Percentiles rank a stretch among this genome's conserved stretches.
phyloP scores from a whole-genome alignment of 768 basidiomycete species.

The Clavaria fumosa region DNA sequence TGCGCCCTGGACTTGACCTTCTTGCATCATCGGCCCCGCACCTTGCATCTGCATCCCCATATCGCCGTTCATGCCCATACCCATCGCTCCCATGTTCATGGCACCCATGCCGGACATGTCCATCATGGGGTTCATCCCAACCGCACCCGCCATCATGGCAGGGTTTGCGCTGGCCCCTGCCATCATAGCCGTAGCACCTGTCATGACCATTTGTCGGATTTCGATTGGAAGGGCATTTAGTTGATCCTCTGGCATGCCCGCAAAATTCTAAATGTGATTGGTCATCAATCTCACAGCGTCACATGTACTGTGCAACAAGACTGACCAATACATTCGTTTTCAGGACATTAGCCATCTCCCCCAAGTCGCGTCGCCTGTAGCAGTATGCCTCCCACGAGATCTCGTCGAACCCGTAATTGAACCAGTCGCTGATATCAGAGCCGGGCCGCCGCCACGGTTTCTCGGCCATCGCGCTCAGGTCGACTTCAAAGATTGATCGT shows the following conservation, averaged over 20 bases:
- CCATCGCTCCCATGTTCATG: constrained; percentile 35
- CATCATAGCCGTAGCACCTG: constrained; percentile 68
- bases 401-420: constrained; percentile 99
- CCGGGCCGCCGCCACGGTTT: constrained; percentile 90
- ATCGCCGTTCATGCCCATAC: constrained; percentile 51
- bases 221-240: constrained; percentile 65
- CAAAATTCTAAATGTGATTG: constrained; percentile 60
- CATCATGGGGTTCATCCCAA: constrained; percentile 42
- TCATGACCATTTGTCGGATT: constrained; percentile 77
- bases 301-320: too few relatives aligned
- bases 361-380: constrained; percentile 65
- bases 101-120: constrained; percentile 45
- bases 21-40: constrained; percentile 27
- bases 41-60: constrained; percentile 32
- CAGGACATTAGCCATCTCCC: constrained; percentile 64
- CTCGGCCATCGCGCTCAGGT: constrained; percentile 54
- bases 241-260: constrained; percentile 72
- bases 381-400: constrained; percentile 90
- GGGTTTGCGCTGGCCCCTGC: constrained; percentile 36
- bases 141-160: constrained; percentile 45
- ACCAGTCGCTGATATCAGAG: constrained; percentile 91
- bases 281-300: too few relatives aligned
- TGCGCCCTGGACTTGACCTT: constrained; percentile 22
- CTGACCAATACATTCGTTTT: constrained; percentile 74
- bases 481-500: constrained; percentile 72